Evolutionary conservation across 1,284 basidiomycete species (phyloP), one percentile per base, ranked within the genome.

Genomic region (Trichosporon sp.): DNA sequence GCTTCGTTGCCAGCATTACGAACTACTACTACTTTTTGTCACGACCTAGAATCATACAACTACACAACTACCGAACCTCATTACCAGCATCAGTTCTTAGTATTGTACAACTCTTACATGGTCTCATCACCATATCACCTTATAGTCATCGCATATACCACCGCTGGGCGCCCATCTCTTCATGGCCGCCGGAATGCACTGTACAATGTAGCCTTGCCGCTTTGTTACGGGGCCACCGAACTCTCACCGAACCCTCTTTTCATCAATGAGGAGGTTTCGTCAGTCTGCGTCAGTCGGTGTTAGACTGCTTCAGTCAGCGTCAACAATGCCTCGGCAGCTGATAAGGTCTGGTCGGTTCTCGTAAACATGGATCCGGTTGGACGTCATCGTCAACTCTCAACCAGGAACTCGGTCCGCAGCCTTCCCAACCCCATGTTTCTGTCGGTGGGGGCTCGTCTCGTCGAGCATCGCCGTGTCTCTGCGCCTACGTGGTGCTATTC

Each of bases 101-200:
- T 35, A n/a, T 12, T 63, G 59, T 63, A 63, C 59, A 35, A 19
- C 51, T 26, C 26, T 19, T 48, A 32, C 56, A 61, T 63, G 59
- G 59, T 63, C n/a, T 63, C 59, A 63, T 63, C 59, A 63, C 59
- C 59, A 63, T 63, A 32, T 6, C 59, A 37, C 59, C 59, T 63
- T 63, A 63, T 63, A 63, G 59, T 63, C 16, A 63, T 19, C 59
- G 31, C 59, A 63, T 63, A 63, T 63, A 63, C 59, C 54, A 26
- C 54, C 59, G 59, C 59, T 37, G 14, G 31, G 59, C 32, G 32
- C 10, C 31, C 32, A 35, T 63, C 59, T 63, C 31, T 63, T 63
- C 31, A 35, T 63, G 32, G 59, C 16, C 59, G 32, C 59, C 32
- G 16, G 59, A 32, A 63, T 63, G 59, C 59, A 63, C 10, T 63